A percentile compares a stretch with the other conserved stretches of the same genome.
Conservation (phyloP, 805 yeast genomes). For the Yarrowia porcina region DNA sequence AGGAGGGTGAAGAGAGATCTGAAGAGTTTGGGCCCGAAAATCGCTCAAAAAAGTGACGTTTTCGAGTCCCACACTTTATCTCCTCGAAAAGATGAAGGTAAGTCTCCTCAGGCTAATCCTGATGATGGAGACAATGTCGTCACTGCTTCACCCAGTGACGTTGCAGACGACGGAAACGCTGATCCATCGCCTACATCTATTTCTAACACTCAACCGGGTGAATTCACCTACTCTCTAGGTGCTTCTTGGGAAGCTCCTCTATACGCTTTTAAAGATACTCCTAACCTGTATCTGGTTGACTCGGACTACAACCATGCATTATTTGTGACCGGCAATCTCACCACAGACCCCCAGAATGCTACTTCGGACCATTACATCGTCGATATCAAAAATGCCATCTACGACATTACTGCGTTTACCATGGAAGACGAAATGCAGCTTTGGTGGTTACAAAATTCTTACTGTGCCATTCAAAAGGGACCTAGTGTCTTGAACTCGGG, state of each 20-base stretch:
- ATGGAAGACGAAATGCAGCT: not conserved
- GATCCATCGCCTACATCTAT: not conserved
- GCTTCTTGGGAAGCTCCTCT: conserved; percentile 36
- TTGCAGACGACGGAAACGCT: not conserved
- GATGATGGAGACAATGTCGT: not conserved
- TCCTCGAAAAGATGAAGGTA: too few species aligned
- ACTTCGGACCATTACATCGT: conserved; percentile 15
- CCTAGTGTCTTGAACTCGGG: conserved; percentile 42
- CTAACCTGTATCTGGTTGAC: conserved; percentile 52
- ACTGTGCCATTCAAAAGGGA: conserved; percentile 68
- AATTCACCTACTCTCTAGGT: conserved; percentile 53
- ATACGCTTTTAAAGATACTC: conserved; percentile 16
- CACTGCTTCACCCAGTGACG: not conserved
- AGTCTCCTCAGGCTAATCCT: too few species aligned
- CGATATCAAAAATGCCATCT: conserved; percentile 26
- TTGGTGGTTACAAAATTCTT: conserved; percentile 42
- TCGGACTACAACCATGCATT: conserved; percentile 67
- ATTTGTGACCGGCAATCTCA: conserved; percentile 56
- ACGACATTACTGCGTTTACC: conserved; percentile 30
- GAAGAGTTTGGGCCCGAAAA: too few species aligned
- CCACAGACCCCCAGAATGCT: conserved; percentile 30
- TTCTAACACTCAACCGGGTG: not conserved
- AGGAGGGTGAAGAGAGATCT: too few species aligned
- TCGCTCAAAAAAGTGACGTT: too few species aligned
- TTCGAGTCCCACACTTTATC: too few species aligned